These are phyloP conservation scores for Echria macrotheca DNA, from an alignment of 495 filamentous ascomycete species.

Conservation along the genomic window DNA sequence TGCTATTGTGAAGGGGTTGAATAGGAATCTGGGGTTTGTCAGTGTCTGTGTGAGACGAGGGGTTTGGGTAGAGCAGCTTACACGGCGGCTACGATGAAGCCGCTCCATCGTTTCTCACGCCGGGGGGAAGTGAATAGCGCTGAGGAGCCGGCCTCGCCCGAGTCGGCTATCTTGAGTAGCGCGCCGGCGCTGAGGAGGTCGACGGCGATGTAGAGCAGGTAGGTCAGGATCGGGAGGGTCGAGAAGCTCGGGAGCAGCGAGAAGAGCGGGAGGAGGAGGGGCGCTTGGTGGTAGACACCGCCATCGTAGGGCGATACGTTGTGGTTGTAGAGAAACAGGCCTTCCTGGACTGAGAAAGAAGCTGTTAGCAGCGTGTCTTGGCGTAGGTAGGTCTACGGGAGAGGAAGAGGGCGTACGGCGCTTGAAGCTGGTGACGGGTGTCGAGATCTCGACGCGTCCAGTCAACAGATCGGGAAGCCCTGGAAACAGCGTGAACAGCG, in stretches of 20 bases:
- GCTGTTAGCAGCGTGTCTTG: constrained; percentile 4
- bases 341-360: constrained; percentile 77
- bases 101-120: constrained; percentile 71
- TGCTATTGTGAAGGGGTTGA: constrained; percentile 92
- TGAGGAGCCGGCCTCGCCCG: constrained; percentile 66
- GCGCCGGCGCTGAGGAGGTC: constrained; percentile 81
- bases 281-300: constrained; percentile 96
- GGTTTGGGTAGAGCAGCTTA: constrained; percentile 31
- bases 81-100: constrained; percentile 72
- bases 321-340: constrained; percentile 89
- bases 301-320: constrained; percentile 98
- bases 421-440: constrained; percentile 96
- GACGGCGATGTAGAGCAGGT: constrained; percentile 72
- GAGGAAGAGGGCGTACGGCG: constrained; percentile 51
- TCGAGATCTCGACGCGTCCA: constrained; percentile 91
- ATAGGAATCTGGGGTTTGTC: constrained; percentile 60
- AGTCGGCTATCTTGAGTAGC: constrained; percentile 77
- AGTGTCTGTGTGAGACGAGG: not conserved
- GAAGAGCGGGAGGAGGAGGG: constrained; percentile 85
- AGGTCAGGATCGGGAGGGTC: constrained; percentile 62
- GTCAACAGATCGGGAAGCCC: constrained; percentile 79
- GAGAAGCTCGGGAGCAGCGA: constrained; percentile 68
- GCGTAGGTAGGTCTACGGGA: not conserved
- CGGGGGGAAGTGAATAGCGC: constrained; percentile 71
- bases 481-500: constrained; percentile 77